These are phyloP conservation scores for Linnemannia exigua DNA, from an alignment of 192 early-diverging fungal genomes.

Conservation along the genomic window DNA sequence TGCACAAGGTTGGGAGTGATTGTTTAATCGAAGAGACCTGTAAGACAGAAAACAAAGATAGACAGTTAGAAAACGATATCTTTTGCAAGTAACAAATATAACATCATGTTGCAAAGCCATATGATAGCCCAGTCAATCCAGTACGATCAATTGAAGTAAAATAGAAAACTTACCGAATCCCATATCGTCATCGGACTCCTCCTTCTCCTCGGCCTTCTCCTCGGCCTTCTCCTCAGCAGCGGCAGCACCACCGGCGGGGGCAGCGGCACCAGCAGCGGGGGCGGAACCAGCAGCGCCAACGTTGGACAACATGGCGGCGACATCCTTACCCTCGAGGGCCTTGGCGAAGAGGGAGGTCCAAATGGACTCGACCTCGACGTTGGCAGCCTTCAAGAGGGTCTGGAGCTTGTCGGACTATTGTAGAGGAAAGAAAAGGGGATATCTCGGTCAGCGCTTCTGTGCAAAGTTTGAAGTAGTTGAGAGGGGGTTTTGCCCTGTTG, in stretches of 20 bases:
- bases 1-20: constrained; percentile 32
- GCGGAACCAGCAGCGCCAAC: constrained; percentile 76
- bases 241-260: constrained; percentile 59
- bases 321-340: constrained; percentile 95
- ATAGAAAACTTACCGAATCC: constrained; percentile 76
- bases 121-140: not conserved
- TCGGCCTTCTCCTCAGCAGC: constrained; percentile 60
- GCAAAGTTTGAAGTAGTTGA: not conserved
- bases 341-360: constrained; percentile 98
- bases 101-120: no score
- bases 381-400: constrained; percentile 93
- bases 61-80: not conserved
- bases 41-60: not conserved
- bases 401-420: constrained; percentile 92
- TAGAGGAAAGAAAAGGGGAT: not conserved
- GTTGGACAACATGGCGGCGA: constrained; percentile 92
- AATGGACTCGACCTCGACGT: constrained; percentile 92
- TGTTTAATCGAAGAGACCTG: constrained; percentile 57
- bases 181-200: constrained; percentile 90
- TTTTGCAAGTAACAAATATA: no score
- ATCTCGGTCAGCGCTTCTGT: constrained; percentile 2
- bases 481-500: not conserved
- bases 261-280: constrained; percentile 57
- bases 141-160: not conserved
- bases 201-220: constrained; percentile 77